Evolutionary conservation across 1,284 basidiomycete genomes (phyloP).

Genomic region (Apiotrichum laibachii): DNA sequence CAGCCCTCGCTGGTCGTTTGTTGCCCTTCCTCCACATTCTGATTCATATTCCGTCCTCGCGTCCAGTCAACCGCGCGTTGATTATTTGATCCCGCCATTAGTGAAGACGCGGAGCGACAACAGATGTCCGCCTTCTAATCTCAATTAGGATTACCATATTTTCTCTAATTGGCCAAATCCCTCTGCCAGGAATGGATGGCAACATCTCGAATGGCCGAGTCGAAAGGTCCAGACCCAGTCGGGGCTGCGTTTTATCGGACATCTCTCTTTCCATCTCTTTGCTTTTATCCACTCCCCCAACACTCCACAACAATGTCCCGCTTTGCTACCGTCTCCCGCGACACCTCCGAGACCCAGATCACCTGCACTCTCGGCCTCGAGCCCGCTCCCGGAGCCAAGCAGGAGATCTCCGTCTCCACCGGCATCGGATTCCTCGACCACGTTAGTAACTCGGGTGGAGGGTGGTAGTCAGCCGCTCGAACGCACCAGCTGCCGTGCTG

Average conservation of each 20-base stretch:
- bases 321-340: slow-evolving; percentile 71
- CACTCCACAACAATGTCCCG: slow-evolving; percentile 38
- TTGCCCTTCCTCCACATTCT: no score
- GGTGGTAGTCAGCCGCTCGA: no score
- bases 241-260: neutral
- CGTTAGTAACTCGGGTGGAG: slow-evolving; percentile 57
- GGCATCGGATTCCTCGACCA: slow-evolving; percentile 99
- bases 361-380: slow-evolving; percentile 80
- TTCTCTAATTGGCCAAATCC: no score
- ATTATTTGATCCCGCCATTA: neutral
- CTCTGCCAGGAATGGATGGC: no score
- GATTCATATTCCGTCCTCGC: neutral
- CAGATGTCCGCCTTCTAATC: no score
- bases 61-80: neutral
- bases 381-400: slow-evolving; percentile 65
- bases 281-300: neutral
- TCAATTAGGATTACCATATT: no score
- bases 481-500: no score
- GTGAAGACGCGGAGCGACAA: no score
- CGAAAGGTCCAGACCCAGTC: no score
- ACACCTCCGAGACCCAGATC: slow-evolving; percentile 91
- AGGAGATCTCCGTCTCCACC: slow-evolving; percentile 82
- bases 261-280: neutral
- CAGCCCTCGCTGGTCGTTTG: no score
- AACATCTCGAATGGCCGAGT: no score